A percentile compares a stretch with the other conserved stretches of the same genome.
Evolutionary conservation across 75 land plant species (phyloP).

Genomic region (Cunninghamia lanceolata): DNA sequence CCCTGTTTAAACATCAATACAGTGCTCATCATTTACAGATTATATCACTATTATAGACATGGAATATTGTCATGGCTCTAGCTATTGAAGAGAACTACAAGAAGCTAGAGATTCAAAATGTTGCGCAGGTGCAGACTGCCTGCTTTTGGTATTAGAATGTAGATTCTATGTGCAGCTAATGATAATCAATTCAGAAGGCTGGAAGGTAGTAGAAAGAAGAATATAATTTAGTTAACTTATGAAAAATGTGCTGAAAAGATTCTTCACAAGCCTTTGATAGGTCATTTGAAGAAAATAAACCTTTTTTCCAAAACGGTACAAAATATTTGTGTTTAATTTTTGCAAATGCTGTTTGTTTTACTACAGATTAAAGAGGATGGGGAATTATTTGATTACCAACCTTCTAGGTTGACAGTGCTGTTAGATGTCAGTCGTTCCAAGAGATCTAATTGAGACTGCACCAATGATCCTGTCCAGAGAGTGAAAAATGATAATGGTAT

Average conservation of each 20-base stretch:
- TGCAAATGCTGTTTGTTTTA: not conserved
- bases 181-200: not conserved
- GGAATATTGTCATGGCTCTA: not conserved
- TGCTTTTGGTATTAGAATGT: not conserved
- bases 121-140: not conserved
- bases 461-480: slow-evolving; percentile 22
- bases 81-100: not conserved
- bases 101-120: not conserved
- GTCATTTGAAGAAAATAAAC: not conserved
- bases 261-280: not conserved
- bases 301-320: not conserved
- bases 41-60: not conserved
- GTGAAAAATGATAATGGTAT: not conserved
- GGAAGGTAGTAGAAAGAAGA: not conserved
- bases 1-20: not conserved
- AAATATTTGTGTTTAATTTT: not conserved
- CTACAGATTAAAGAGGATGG: not conserved
- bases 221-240: slow-evolving; percentile 3
- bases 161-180: not conserved
- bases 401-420: slow-evolving; percentile 13
- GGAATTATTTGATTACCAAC: slow-evolving; percentile 7
- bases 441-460: slow-evolving; percentile 70
- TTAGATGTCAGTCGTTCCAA: slow-evolving; percentile 73
- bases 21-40: not conserved
- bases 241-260: not conserved